Evolutionary conservation across 805 yeast genomes (phyloP).

Genomic region (Danielozyma ontarioensis): DNA sequence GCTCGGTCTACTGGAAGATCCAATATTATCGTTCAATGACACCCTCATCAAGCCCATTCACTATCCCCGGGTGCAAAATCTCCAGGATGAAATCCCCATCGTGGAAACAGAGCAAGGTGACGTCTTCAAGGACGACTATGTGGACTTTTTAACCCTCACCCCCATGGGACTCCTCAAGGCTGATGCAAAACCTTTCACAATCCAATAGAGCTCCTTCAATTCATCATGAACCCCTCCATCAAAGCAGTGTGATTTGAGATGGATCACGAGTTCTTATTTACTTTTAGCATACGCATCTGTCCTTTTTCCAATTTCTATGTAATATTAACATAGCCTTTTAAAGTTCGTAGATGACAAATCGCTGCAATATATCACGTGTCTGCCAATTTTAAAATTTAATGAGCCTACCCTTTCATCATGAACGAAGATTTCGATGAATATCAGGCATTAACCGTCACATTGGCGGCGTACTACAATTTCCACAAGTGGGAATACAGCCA

Average conservation of each 20-base stretch:
- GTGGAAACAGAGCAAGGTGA: not conserved
- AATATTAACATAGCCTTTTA: not conserved
- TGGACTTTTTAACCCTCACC: constrained; percentile 9
- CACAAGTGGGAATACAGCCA: constrained; percentile 28
- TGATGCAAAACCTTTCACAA: no score
- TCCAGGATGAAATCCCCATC: not conserved
- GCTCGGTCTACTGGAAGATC: constrained; percentile 19
- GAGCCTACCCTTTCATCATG: not conserved
- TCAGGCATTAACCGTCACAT: constrained; percentile 31
- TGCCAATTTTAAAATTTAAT: not conserved
- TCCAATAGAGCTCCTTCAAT: not conserved
- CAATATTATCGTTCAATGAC: constrained; percentile 9
- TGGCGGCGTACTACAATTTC: constrained; percentile 30
- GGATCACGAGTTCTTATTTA: not conserved
- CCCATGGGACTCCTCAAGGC: constrained; percentile 10
- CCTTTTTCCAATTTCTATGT: not conserved
- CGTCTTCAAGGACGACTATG: constrained; percentile 1
- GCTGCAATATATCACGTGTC: not conserved
- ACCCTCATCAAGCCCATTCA: constrained; percentile 5
- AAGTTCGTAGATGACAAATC: not conserved
- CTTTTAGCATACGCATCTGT: not conserved
- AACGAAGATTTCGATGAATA: constrained; percentile 25
- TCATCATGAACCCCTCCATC: not conserved
- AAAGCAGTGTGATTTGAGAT: not conserved
- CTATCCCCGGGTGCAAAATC: constrained; percentile 4